These are phyloP conservation scores for Starmerella sp. DNA, from an alignment of 805 yeast species.

Conservation along the genomic window DNA sequence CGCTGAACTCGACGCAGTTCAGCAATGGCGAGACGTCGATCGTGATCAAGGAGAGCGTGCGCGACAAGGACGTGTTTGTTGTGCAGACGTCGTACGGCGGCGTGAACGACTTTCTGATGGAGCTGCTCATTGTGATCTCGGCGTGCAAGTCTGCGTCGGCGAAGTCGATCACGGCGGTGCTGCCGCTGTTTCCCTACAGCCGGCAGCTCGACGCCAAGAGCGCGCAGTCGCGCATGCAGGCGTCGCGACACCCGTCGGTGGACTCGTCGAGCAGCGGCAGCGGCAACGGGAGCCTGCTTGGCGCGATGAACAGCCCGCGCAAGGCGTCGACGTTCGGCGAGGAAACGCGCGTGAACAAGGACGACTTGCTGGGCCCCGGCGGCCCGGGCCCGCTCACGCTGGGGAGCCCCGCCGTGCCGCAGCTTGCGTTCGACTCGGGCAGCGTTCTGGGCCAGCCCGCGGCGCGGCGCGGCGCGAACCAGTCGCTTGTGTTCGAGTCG, in stretches of 20 bases:
- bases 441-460: neutral
- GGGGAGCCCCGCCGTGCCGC: neutral
- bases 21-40: conserved; percentile 89
- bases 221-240: neutral
- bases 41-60: conserved; percentile 72
- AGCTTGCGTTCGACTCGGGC: neutral
- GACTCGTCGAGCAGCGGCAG: neutral
- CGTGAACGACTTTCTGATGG: conserved; percentile 79
- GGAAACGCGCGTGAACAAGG: conserved; percentile 7
- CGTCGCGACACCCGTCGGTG: neutral
- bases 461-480: neutral
- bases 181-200: conserved; percentile 90
- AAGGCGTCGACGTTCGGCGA: conserved; percentile 20
- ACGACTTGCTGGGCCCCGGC: neutral
- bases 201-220: conserved; percentile 74
- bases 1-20: conserved; percentile 39
- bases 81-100: conserved; percentile 79
- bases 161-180: conserved; percentile 73
- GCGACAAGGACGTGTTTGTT: conserved; percentile 92
- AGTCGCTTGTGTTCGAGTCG: neutral
- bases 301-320: conserved; percentile 12
- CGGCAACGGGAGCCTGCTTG: neutral
- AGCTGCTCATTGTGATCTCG: conserved; percentile 69
- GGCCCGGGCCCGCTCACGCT: neutral
- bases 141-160: conserved; percentile 92